Conservation (phyloP, 108 stramenopile species). For the Stephanodiscus triporus region DNA sequence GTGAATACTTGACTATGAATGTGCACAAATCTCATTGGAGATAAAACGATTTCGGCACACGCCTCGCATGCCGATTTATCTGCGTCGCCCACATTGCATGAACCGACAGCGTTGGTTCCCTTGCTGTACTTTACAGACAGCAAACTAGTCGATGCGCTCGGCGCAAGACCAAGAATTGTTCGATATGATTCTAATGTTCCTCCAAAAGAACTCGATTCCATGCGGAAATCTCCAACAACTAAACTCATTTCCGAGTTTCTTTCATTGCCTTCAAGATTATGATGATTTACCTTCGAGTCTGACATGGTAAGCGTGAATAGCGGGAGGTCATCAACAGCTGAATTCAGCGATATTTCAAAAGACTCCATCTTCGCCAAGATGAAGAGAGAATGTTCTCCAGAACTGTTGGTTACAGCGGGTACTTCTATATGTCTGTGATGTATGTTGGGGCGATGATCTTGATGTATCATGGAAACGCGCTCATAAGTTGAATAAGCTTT, state of each 20-base stretch:
- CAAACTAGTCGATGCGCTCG: slow-evolving; percentile 65
- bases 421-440: not conserved
- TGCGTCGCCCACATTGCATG: slow-evolving; percentile 25
- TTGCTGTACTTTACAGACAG: slow-evolving; percentile 68
- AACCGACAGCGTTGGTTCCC: slow-evolving; percentile 56
- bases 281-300: slow-evolving; percentile 50
- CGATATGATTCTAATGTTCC: slow-evolving; percentile 59
- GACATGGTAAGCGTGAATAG: slow-evolving; percentile 74
- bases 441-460: slow-evolving; percentile 8
- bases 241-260: slow-evolving; percentile 48
- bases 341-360: slow-evolving; percentile 73
- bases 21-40: slow-evolving; percentile 80
- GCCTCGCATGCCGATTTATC: slow-evolving; percentile 55
- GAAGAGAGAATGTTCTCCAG: slow-evolving; percentile 37
- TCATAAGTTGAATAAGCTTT: slow-evolving; percentile 44
- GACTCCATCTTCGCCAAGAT: slow-evolving; percentile 73
- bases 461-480: slow-evolving; percentile 27
- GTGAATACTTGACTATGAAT: slow-evolving; percentile 81
- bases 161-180: slow-evolving; percentile 77
- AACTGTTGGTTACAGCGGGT: not conserved
- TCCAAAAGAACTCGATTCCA: slow-evolving; percentile 48
- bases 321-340: slow-evolving; percentile 80
- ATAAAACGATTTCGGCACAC: slow-evolving; percentile 67
- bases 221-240: slow-evolving; percentile 67
- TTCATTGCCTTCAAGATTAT: slow-evolving; percentile 29